Evolutionary conservation across 345 rosid genomes (phyloP), one percentile per base, ranked within the genome.

Genomic region (Dimocarpus longan): DNA sequence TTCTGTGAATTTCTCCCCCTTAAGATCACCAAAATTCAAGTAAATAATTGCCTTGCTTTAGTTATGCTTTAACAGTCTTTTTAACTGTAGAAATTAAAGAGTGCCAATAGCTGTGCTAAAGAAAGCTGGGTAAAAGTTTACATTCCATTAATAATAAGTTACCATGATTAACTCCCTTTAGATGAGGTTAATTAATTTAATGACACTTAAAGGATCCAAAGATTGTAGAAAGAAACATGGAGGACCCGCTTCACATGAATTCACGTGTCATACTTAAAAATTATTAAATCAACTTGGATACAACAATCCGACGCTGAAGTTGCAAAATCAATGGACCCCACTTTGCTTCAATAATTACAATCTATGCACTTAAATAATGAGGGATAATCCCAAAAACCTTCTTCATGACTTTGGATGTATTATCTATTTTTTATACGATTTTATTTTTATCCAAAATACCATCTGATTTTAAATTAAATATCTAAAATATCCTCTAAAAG

Each of bases 171-270:
- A 65, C 71, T 52, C 42, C 4, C 78, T 57, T 10, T 69, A 50
- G 11, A 22, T 79, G 57, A 75, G 73, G 37, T 70, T 60, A 9
- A 66, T 60, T 50, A 26, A 15, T 6, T 68, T 74, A 21, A 39
- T 37, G 21, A 50, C 22, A 73, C 77, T 62, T 46, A 80, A 79
- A 77, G 76, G 69, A 83, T 81, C 64, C 52, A 10, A 43, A 54
- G 77, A 64, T 9, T 40, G 5, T 10, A 11, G 54, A 8, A 15
- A 42, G 68, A 71, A 80, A 85, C 90, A 85, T 71, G 73, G 72
- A 78, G 90, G 86, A 21, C 87, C 88, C 87, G n/a, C 84, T 80
- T 87, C 88, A 87, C 90, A 82, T 87, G 87, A 79, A 85, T 85
- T 90, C 89, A 86, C 90, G 86, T 86, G 91, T 73, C 80, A 70